phyloP scores from a whole-genome alignment of 2,329 filamentous ascomycete species.

The Xylaria sp. region DNA sequence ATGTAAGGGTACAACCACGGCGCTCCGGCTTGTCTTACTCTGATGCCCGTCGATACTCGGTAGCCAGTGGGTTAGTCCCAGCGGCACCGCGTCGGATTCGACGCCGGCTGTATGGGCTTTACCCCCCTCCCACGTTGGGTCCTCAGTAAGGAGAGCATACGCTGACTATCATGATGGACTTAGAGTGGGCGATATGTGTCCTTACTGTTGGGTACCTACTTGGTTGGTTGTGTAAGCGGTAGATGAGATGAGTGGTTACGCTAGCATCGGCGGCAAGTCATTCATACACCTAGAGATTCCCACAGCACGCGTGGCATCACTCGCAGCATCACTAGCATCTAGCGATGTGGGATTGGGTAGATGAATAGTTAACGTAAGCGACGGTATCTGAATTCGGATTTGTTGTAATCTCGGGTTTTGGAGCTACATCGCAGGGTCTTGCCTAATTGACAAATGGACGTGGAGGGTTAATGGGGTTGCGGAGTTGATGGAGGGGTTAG shows the following conservation, averaged over 20 bases:
- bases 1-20: background rate
- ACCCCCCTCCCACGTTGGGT: background rate
- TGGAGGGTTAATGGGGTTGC: slow-evolving; percentile 13
- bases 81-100: slow-evolving; percentile 17
- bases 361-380: slow-evolving; percentile 20
- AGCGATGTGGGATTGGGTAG: slow-evolving; percentile 13
- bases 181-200: background rate
- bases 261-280: slow-evolving; percentile 26
- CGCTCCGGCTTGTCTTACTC: slow-evolving; percentile 4
- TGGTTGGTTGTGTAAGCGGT: background rate
- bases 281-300: slow-evolving; percentile 21
- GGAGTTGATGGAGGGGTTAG: slow-evolving; percentile 15
- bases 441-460: slow-evolving; percentile 35
- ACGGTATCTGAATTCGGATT: slow-evolving; percentile 11
- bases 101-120: background rate
- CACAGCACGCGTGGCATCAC: slow-evolving; percentile 32
- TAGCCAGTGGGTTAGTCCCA: slow-evolving; percentile 8
- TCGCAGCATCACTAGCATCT: slow-evolving; percentile 24
- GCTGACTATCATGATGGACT: background rate
- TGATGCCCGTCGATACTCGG: background rate
- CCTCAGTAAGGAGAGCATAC: slow-evolving; percentile 5
- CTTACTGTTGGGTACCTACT: background rate
- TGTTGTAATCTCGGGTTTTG: slow-evolving; percentile 27
- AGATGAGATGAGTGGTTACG: slow-evolving; percentile 18
- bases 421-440: slow-evolving; percentile 30